Conservation (phyloP, 2,329 filamentous ascomycete species). For the Fusarium sp. region DNA sequence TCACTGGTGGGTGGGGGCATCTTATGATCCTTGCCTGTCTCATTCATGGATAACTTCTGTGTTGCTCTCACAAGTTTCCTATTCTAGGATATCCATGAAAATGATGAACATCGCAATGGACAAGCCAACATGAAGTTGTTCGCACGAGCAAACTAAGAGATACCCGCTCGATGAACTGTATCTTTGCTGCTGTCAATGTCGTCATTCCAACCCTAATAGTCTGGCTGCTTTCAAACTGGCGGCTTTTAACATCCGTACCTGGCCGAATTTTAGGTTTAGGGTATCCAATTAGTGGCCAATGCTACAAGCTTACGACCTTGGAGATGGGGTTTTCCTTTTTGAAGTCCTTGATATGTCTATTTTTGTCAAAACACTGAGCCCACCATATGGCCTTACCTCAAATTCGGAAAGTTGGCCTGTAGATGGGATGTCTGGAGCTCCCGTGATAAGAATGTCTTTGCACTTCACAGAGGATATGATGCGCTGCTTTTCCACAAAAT, state of each 20-base stretch:
- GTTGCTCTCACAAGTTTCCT: neutral
- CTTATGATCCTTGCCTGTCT: slow-evolving; percentile 11
- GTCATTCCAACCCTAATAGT: neutral
- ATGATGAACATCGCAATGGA: neutral
- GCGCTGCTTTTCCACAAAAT: neutral
- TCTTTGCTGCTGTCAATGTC: slow-evolving; percentile 15
- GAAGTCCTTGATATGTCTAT: neutral
- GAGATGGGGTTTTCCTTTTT: neutral
- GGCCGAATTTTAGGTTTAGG: slow-evolving; percentile 18
- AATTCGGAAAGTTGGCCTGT: neutral
- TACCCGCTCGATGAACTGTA: slow-evolving; percentile 8
- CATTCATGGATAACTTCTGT: slow-evolving; percentile 12
- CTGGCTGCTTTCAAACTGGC: neutral
- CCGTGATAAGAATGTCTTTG: neutral
- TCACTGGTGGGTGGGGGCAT: slow-evolving; percentile 16
- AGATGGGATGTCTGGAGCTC: neutral
- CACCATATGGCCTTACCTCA: neutral
- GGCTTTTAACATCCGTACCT: neutral
- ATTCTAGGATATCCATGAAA: neutral
- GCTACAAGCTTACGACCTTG: neutral
- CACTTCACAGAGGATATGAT: neutral
- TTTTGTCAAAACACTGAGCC: neutral
- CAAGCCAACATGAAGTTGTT: neutral
- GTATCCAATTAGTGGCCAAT: slow-evolving; percentile 4
- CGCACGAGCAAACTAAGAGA: neutral